phyloP scores from a whole-genome alignment of 116 monocot species.

The Trichopus zeylanicus region DNA sequence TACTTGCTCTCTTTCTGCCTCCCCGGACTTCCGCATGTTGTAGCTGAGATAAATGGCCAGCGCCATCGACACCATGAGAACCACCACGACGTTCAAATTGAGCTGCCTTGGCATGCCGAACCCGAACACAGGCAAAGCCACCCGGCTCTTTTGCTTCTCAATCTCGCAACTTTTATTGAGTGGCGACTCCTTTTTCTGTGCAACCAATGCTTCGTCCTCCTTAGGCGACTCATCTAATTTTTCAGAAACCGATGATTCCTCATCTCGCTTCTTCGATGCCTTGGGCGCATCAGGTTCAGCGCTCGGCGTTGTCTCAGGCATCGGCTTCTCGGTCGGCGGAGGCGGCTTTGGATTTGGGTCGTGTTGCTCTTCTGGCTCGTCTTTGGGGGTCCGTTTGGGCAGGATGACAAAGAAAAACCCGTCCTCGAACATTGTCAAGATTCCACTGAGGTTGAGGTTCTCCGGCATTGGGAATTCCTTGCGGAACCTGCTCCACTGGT shows the following conservation, averaged over 20 bases:
- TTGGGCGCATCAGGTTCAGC: not conserved
- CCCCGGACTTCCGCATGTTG: not conserved
- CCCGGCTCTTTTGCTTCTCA: too few relatives aligned
- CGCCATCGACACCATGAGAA: not conserved
- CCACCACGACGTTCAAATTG: constrained; percentile 1
- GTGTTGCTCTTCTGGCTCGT: not conserved
- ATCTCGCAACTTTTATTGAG: not conserved
- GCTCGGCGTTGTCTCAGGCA: not conserved
- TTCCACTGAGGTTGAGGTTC: constrained; percentile 10
- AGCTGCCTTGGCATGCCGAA: not conserved
- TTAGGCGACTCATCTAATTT: not conserved
- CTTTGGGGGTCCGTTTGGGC: not conserved
- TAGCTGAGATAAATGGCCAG: constrained; percentile 1
- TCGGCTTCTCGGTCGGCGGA: not conserved
- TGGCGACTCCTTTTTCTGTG: not conserved
- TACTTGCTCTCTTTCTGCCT: too few relatives aligned
- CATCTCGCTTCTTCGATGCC: too few relatives aligned
- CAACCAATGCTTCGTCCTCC: not conserved
- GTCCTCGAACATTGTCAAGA: constrained; percentile 39
- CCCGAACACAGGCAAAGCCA: not conserved
- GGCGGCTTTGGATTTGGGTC: not conserved
- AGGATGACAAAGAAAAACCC: constrained; percentile 12
- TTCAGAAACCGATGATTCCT: too few relatives aligned
- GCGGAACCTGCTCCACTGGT: constrained; percentile 23
- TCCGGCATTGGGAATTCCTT: constrained; percentile 31